These are phyloP conservation scores for Fraxinus anomala DNA, from an alignment of 257 asterid species.

Conservation along the genomic window DNA sequence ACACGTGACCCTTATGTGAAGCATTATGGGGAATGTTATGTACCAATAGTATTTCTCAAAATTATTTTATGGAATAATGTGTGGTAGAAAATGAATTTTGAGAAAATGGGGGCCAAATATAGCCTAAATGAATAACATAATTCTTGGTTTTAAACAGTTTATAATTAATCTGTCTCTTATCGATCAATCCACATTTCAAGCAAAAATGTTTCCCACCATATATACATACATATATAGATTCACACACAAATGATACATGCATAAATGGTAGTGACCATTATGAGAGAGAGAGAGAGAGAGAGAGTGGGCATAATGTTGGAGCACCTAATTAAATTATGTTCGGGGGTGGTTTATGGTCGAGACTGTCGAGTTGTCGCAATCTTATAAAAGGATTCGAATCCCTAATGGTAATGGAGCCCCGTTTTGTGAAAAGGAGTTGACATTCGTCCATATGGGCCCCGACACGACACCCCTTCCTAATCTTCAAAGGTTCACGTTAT, in stretches of 20 bases:
- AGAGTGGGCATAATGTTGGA: neutral
- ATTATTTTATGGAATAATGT: too few species aligned
- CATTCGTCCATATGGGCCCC: neutral
- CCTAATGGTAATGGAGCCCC: neutral
- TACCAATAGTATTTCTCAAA: too few species aligned
- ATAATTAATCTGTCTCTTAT: too few species aligned
- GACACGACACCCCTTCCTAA: neutral
- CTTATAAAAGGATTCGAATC: slow-evolving; percentile 10
- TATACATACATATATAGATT: too few species aligned
- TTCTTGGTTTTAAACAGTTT: too few species aligned
- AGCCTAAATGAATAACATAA: too few species aligned
- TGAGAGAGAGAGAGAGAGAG: neutral
- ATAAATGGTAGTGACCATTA: neutral
- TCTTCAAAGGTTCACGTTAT: slow-evolving; percentile 1
- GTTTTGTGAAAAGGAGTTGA: neutral
- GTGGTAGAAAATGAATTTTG: too few species aligned
- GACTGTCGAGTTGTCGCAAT: slow-evolving; percentile 18
- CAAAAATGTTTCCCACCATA: neutral
- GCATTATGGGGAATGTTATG: too few species aligned
- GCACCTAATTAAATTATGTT: neutral
- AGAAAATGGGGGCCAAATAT: too few species aligned
- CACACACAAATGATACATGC: too few species aligned
- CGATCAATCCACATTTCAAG: neutral
- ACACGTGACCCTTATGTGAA: too few species aligned
- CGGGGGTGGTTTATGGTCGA: slow-evolving; percentile 1